Evolutionary conservation across 2,329 filamentous ascomycete species (phyloP), one percentile per base, ranked within the genome.

Genomic region (Fusarium humuli): DNA sequence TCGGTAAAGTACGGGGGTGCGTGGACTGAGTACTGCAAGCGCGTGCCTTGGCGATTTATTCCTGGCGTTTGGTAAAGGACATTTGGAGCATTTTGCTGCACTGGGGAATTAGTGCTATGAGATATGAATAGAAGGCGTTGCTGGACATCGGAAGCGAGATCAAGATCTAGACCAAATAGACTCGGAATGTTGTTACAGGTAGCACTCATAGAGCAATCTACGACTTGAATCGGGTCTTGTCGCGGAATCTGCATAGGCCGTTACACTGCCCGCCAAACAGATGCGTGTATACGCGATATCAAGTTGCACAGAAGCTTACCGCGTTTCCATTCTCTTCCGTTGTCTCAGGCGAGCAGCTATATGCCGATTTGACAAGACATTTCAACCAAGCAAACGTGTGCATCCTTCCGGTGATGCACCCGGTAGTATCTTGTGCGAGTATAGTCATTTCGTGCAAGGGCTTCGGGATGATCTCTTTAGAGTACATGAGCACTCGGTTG

Each of bases 11-110:
- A 85, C 57, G 83, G 83, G 4, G 70, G 76, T 5, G 76, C 77
- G 2, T 85, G 83, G 83, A 75, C 78, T 10, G 77, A 78, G 45
- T 85, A 85, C 69, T 82, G 82, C 65, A 64, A 61, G 22, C 77
- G 71, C 7, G 83, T 85, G 6, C 77, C 68, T 12, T 85, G 80
- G 79, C 79, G 81, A 25, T 76, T 83, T 13, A 61, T 84, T 14
- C 82, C 79, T 9, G 76, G 75, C 4, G 30, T 77, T 27, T 77
- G 75, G 75, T 77, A 29, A 14, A 37, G 27, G 27, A 6, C 10
- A 12, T 29, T 11, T 8, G 12, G 34, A 3, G n/a, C 34, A 6
- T 37, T n/a, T 37, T 25, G 25, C 10, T 27, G 16, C n/a, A 9
- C 3, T 9, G 9, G 6, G 18, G 4, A 11, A 16, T 34, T 9